Evolutionary conservation across 2,329 filamentous ascomycete species (phyloP).

Genomic region (Fusarium sp.): DNA sequence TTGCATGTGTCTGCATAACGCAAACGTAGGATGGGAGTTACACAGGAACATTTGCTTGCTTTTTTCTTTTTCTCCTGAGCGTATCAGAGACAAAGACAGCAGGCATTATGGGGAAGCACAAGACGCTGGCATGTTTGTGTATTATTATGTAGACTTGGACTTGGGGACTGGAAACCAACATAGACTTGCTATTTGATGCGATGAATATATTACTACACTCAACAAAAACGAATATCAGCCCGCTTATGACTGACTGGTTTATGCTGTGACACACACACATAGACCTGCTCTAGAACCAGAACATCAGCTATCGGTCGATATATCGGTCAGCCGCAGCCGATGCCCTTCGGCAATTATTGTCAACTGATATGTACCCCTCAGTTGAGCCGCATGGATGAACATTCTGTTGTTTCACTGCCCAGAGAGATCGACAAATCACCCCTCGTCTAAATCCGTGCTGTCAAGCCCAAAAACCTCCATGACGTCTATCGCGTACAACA

Average conservation of each 20-base stretch:
- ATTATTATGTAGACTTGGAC: constrained; percentile 42
- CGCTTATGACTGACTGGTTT: background rate
- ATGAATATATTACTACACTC: constrained; percentile 6
- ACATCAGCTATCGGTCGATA: background rate
- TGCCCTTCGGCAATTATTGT: background rate
- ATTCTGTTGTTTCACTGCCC: constrained; percentile 8
- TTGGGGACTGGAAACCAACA: constrained; percentile 32
- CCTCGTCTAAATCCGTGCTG: constrained; percentile 11
- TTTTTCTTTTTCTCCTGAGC: constrained; percentile 26
- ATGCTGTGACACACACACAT: background rate
- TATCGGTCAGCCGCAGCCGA: background rate
- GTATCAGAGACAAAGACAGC: constrained; percentile 23
- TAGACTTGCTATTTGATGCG: constrained; percentile 40
- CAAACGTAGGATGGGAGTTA: constrained; percentile 41
- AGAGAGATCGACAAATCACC: constrained; percentile 11
- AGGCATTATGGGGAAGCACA: constrained; percentile 41
- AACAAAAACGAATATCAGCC: background rate
- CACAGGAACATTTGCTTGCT: constrained; percentile 35
- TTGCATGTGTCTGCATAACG: constrained; percentile 37
- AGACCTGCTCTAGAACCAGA: background rate
- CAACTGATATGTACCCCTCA: constrained; percentile 9
- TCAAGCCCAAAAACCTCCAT: constrained; percentile 11
- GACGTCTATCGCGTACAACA: constrained; percentile 18
- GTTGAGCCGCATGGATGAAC: constrained; percentile 2
- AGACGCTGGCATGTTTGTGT: constrained; percentile 43